Conservation (phyloP, 225 moss, liverwort and hornwort species). For the Marchantia polymorpha region DNA sequence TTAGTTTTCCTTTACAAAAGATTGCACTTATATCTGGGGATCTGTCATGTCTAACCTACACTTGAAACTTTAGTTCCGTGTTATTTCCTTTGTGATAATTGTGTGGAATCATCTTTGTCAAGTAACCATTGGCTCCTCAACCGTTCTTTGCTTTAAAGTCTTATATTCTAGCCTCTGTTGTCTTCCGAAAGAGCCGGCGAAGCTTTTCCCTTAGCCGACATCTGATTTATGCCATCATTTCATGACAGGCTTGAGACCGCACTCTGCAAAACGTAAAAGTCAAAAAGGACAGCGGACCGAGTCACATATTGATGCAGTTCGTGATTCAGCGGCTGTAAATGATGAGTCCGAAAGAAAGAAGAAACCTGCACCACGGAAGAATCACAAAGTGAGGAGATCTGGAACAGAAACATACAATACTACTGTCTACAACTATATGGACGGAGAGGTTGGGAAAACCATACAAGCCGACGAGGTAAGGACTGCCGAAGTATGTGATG, state of each 20-base stretch:
- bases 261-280: slow-evolving; percentile 7
- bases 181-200: background rate
- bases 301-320: background rate
- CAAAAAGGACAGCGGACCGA: background rate
- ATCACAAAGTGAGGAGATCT: slow-evolving; percentile 6
- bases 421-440: background rate
- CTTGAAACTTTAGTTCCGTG: too few relatives aligned
- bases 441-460: background rate
- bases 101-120: too few relatives aligned
- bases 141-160: background rate
- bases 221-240: background rate
- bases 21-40: too few relatives aligned
- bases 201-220: background rate
- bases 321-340: background rate
- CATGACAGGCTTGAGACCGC: background rate
- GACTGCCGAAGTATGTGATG: too few relatives aligned
- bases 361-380: background rate
- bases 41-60: too few relatives aligned
- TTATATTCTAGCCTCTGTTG: too few relatives aligned
- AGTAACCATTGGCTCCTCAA: too few relatives aligned
- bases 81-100: too few relatives aligned
- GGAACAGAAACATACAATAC: slow-evolving; percentile 5
- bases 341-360: background rate
- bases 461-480: background rate
- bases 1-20: too few relatives aligned